A percentile compares a stretch with the other conserved stretches of the same genome.
These are phyloP conservation scores for Tulasnella sp. DNA, from an alignment of 768 basidiomycete species.

Conservation along the genomic window DNA sequence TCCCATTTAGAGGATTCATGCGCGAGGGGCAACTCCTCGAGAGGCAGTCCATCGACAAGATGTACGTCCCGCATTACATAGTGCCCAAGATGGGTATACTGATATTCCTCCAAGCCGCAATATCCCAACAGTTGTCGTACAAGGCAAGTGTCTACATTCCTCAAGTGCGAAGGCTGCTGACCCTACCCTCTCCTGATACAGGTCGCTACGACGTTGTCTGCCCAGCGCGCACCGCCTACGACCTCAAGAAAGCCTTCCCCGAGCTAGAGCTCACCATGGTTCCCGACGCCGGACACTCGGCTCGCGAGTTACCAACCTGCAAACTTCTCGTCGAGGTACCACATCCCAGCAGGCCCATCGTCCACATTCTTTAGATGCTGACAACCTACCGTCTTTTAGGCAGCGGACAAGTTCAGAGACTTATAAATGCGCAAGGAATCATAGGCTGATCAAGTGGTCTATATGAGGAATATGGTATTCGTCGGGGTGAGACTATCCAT, in stretches of 20 bases:
- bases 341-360: neutral
- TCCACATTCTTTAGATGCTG: neutral
- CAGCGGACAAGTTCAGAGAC: neutral
- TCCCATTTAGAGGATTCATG: slow-evolving; percentile 56
- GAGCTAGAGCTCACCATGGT: slow-evolving; percentile 65
- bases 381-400: neutral
- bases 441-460: too few species aligned
- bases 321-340: slow-evolving; percentile 57
- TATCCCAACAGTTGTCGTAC: slow-evolving; percentile 73
- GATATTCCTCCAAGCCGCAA: slow-evolving; percentile 48
- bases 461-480: too few species aligned
- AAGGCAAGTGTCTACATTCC: slow-evolving; percentile 43
- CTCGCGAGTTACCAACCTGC: slow-evolving; percentile 57
- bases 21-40: slow-evolving; percentile 79
- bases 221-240: slow-evolving; percentile 74
- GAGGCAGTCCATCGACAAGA: slow-evolving; percentile 74
- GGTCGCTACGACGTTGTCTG: slow-evolving; percentile 77
- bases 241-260: slow-evolving; percentile 71
- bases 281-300: slow-evolving; percentile 78
- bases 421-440: neutral
- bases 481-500: too few species aligned
- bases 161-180: too few species aligned
- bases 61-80: slow-evolving; percentile 36
- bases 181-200: too few species aligned
- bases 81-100: neutral